Base-by-base conservation (phyloP, 805 yeast genomes). In the Suhomyces prunicola region DNA sequence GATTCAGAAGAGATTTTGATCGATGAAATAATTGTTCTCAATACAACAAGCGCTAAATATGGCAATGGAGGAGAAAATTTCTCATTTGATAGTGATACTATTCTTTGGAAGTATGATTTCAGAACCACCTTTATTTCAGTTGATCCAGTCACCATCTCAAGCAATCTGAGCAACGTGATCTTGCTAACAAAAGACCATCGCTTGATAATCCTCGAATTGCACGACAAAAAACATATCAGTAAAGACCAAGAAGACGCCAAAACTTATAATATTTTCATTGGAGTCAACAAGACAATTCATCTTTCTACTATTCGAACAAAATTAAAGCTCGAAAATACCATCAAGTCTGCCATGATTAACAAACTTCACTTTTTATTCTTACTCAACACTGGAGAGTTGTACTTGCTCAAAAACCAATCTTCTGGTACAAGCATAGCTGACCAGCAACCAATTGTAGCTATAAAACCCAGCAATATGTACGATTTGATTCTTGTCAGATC, bases 21-120 rank as follows among this genome's bases (percentile, higher is more conserved):
- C 2, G 77, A 74, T 60, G 79, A 76, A 52, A 57, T 74, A 29
- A 60, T 75, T 12, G 67, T 74, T 6, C 44, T 74, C 22, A 67
- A 74, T 54, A 63, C 73, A 10, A 53, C 65, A 4, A 44, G 53
- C 13, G 63, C 76, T 3, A 70, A 64, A 47, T 67, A 55, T 57
- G 79, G 77, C 1, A 55, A 54, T 26, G 74, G 72, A 1, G 70
- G 69, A 5, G 65, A 55, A 8, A 54, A 54, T 7, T 65, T 67
- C 40, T 61, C 61, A 22, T 73, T 76, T 50, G 76, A 73, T 50
- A 70, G 71, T 52, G 79, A 76, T 52, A 53, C 65, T 41, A 66
- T 74, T 23, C 57, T 72, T 6, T 75, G 79, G 78, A 68, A 74
- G 47, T 70, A 71, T 49, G 62, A 69, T 50, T 69, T 72, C 50